Evolutionary conservation across 805 yeast genomes (phyloP), one percentile per base, ranked within the genome.

Genomic region (Wickerhamiella azymoides): DNA sequence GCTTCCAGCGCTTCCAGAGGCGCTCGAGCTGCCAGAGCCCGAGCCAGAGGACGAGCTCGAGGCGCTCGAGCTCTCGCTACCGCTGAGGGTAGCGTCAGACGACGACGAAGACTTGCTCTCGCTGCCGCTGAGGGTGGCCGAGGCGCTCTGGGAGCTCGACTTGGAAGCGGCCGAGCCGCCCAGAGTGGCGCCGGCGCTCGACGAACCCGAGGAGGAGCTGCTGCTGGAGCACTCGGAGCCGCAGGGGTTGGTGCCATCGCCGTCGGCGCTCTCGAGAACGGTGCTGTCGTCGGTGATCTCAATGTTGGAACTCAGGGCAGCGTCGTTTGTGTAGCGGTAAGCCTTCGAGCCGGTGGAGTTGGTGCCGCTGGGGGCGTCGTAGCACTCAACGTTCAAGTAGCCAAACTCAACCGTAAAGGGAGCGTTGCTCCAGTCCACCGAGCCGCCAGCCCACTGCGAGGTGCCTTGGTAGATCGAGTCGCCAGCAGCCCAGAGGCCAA

Each of bases 391-490:
- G 13, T 71, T 67, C 32, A 84, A 68, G 39, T 72, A 70, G 55
- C 77, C 68, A 40, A 88, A 56, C 48, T 73, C 69, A 24, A 82
- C 78, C 60, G 77, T 84, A 67, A 86, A 88, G n/a, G 96, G 96
- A 43, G 79, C 74, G 47, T 80, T 67, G 61, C 80, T 64, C 96
- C 96, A 88, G 66, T 84, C 69, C 50, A 88, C 76, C 25, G 52
- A 68, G 65, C 96, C 96, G 65, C 95, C 95, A 32, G 94, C 83
- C 88, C 88, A 80, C 49, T 69, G 71, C 47, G 75, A 68, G n/a
- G 86, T 80, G 39, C 86, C 88, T 51, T 60, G 66, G 3, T 69
- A 66, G 54, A 75, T 76, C 24, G 73, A 56, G 51, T 62, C 69
- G 32, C 77, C 77, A 43, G 72, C 77, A 35, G 77, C 74, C 77